Evolutionary conservation across 164 flowering plant genomes (phyloP), one percentile per base, ranked within the genome.

Genomic region (Echeveria elegans): DNA sequence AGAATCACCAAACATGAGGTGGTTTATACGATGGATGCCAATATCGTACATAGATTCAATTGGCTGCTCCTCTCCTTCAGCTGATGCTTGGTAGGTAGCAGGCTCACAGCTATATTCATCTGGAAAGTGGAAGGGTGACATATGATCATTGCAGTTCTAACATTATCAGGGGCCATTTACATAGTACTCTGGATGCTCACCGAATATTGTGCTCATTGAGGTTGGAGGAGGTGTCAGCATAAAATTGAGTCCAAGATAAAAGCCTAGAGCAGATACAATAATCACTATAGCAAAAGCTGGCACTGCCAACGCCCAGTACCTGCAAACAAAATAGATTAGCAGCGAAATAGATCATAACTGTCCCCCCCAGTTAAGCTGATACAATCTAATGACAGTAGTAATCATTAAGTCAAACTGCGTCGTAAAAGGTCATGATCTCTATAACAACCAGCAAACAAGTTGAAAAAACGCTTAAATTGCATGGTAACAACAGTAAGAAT

Each of bases 241-340:
- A 75, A 93, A 88, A 76, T 90, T 93, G 71, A n/a, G n/a, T n/a
- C n/a, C n/a, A n/a, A n/a, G n/a, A n/a, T n/a, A n/a, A n/a, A n/a
- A n/a, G n/a, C n/a, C n/a, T n/a, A n/a, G n/a, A n/a, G 83, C 85
- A 65, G 87, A 71, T 61, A 78, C 80, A 48, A 93, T 58, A 21
- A 85, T 79, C 43, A 93, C 84, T 83, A 87, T 80, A 5, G 73
- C 71, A 78, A 83, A 93, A 40, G 83, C 72, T 61, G 98, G 97
- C 50, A 82, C 81, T 52, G 96, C 94, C 78, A 90, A 64, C 43
- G 94, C 98, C 98, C 98, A 93, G 68, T 90, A 87, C 85, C 98
- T 92, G 81, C 75, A 71, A 71, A n/a, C n/a, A 47, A 72, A 66
- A 67, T 24, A 14, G 12, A 10, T 9, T 23, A 30, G 6, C 4